phyloP scores from a whole-genome alignment of 495 filamentous ascomycete genomes.

The Zalerion maritima region DNA sequence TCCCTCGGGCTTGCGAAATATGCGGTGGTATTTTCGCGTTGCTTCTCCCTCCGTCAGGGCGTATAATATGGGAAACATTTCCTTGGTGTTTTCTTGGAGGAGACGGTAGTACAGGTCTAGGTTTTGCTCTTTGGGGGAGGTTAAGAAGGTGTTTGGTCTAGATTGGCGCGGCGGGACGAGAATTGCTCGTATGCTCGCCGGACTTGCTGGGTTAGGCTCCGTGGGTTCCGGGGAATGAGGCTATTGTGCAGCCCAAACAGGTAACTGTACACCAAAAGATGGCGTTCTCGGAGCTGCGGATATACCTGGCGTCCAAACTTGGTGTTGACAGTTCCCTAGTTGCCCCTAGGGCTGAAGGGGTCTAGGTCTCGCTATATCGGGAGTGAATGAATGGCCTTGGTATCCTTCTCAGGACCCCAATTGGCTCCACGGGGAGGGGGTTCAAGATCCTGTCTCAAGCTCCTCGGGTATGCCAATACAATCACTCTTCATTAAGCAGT shows the following conservation, averaged over 20 bases:
- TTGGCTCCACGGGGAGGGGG: not conserved
- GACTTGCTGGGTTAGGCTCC: constrained; percentile 70
- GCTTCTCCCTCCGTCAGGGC: constrained; percentile 89
- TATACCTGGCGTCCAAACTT: too few relatives aligned
- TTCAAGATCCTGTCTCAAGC: not conserved
- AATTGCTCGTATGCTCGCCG: constrained; percentile 73
- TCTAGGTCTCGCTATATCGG: not conserved
- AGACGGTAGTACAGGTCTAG: constrained; percentile 56
- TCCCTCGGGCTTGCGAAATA: constrained; percentile 65
- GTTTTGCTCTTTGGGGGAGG: constrained; percentile 76
- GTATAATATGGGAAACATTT: constrained; percentile 83
- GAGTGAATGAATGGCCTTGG: not conserved
- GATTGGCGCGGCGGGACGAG: constrained; percentile 35
- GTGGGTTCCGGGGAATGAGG: constrained; percentile 54
- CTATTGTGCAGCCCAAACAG: constrained; percentile 44
- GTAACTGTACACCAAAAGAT: too few relatives aligned
- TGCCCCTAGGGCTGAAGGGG: too few relatives aligned
- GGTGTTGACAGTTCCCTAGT: too few relatives aligned
- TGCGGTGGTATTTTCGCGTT: constrained; percentile 66
- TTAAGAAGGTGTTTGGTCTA: constrained; percentile 80
- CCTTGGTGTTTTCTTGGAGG: constrained; percentile 36
- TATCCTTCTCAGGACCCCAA: not conserved
- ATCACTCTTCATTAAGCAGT: not conserved
- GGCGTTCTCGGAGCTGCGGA: too few relatives aligned
- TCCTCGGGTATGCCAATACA: not conserved